These are phyloP conservation scores for Aspergillus puulaauensis DNA, from an alignment of 2,329 filamentous ascomycete genomes.

Conservation along the genomic window DNA sequence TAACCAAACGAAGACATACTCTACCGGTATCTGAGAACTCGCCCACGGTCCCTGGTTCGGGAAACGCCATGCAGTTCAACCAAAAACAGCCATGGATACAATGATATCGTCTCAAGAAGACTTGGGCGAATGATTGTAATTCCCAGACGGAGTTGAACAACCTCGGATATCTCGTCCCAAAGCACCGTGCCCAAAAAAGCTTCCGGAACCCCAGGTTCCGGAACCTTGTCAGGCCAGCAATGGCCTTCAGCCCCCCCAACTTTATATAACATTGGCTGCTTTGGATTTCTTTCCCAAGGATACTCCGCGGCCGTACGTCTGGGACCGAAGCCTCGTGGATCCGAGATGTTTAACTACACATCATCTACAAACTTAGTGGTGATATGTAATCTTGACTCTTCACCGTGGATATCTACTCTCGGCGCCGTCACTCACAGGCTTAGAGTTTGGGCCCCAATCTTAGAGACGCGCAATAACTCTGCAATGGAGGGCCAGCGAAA, in stretches of 20 bases:
- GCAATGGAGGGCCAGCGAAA: background rate
- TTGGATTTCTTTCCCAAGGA: background rate
- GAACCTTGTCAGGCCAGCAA: too few relatives aligned
- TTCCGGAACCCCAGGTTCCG: too few relatives aligned
- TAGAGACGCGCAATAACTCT: background rate
- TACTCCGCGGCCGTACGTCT: background rate
- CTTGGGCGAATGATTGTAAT: too few relatives aligned
- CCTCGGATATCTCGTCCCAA: too few relatives aligned
- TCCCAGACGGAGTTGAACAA: too few relatives aligned
- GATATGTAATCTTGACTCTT: background rate
- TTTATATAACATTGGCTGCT: background rate
- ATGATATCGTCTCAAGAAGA: too few relatives aligned
- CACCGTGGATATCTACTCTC: background rate
- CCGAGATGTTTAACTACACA: background rate
- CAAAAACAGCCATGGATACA: background rate
- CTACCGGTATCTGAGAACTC: background rate
- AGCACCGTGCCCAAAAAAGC: too few relatives aligned
- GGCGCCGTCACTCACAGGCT: slow-evolving; percentile 4
- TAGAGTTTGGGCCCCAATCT: background rate
- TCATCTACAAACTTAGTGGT: background rate
- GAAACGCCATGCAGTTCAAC: background rate
- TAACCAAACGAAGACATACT: background rate
- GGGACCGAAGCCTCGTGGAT: background rate
- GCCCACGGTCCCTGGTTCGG: background rate
- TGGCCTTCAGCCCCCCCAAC: background rate